A percentile compares a stretch with the other conserved stretches of the same genome.
Evolutionary conservation across 176 grass and related monocot species (phyloP).

Genomic region (Aegilops longissima): DNA sequence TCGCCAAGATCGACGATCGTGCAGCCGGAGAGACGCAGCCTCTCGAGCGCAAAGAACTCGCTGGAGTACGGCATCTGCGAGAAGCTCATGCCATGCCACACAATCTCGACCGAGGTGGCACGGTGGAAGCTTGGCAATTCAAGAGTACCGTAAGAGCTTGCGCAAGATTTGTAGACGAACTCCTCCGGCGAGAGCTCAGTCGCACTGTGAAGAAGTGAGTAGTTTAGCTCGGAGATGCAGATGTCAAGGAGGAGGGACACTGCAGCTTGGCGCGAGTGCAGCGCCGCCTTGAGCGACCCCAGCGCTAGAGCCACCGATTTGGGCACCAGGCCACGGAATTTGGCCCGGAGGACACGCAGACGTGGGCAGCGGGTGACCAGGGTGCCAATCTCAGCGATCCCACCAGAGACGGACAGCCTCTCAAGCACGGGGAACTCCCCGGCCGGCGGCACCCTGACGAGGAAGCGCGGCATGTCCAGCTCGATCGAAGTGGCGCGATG

Average conservation of each 20-base stretch:
- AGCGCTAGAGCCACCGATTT: no score
- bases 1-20: neutral
- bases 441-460: neutral
- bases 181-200: neutral
- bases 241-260: neutral
- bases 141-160: neutral
- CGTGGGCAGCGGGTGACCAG: neutral
- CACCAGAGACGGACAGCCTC: neutral
- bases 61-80: neutral
- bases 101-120: neutral
- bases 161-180: neutral
- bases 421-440: neutral
- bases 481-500: neutral
- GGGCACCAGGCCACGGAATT: neutral
- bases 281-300: no score
- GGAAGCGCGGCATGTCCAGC: neutral
- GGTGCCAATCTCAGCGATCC: rapidly evolving
- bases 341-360: neutral
- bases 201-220: neutral
- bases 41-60: neutral
- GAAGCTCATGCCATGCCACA: neutral
- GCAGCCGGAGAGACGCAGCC: neutral
- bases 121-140: neutral
- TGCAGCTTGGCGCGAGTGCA: neutral
- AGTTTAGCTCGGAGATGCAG: neutral